Conservation (phyloP, 495 filamentous ascomycete species). For the Tuber microsphaerosporum region DNA sequence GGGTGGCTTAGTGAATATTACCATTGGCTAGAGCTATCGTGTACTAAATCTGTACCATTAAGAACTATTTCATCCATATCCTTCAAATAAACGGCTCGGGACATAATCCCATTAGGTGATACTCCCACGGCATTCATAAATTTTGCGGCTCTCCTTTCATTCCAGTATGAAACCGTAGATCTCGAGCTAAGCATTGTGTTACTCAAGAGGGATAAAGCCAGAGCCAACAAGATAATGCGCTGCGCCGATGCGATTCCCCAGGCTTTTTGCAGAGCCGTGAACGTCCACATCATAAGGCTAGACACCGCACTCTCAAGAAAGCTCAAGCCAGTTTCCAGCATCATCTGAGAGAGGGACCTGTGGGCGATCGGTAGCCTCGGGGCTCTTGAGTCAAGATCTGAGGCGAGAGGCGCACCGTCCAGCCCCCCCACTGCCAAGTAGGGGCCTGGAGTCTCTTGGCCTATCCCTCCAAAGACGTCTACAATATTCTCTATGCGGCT, state of each 20-base stretch:
- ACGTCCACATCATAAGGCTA: constrained; percentile 65
- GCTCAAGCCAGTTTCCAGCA: constrained; percentile 61
- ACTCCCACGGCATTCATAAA: constrained; percentile 79
- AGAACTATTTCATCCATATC: constrained; percentile 67
- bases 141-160: constrained; percentile 65
- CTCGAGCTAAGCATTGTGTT: constrained; percentile 67
- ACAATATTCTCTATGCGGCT: constrained; percentile 85
- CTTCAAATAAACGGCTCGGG: constrained; percentile 70
- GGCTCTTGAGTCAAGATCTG: constrained; percentile 16
- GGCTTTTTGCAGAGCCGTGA: constrained; percentile 55
- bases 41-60: constrained; percentile 38
- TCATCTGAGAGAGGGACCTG: constrained; percentile 59
- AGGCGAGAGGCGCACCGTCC: constrained; percentile 15
- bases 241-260: constrained; percentile 69
- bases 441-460: constrained; percentile 59
- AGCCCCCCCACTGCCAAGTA: constrained; percentile 49
- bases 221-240: constrained; percentile 60
- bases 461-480: constrained; percentile 80
- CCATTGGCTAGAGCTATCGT: background rate
- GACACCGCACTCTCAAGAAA: constrained; percentile 63
- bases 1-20: background rate
- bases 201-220: constrained; percentile 58
- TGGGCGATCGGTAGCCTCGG: constrained; percentile 54
- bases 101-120: constrained; percentile 68
- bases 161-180: constrained; percentile 69